These are phyloP conservation scores for Coniferiporia sulphurascens DNA, from an alignment of 1,284 basidiomycete genomes.

Conservation along the genomic window DNA sequence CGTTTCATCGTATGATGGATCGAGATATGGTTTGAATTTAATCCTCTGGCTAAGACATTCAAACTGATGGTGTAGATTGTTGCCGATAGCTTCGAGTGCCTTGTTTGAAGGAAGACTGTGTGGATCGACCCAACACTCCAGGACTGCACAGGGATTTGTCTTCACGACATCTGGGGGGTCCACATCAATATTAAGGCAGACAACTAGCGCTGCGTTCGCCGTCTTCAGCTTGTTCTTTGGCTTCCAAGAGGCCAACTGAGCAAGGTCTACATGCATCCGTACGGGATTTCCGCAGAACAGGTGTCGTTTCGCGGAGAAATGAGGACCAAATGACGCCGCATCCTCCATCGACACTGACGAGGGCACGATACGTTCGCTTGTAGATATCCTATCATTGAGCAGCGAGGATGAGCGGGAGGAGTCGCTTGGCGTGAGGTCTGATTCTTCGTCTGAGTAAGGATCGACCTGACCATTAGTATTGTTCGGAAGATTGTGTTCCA, in stretches of 20 bases:
- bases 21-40: conserved; percentile 87
- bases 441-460: conserved; percentile 11
- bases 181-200: conserved; percentile 96
- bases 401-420: conserved; percentile 5
- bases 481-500: background rate
- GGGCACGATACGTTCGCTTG: conserved; percentile 12
- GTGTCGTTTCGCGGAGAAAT: conserved; percentile 83
- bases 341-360: conserved; percentile 22
- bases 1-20: conserved; percentile 93
- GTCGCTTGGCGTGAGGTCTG: background rate
- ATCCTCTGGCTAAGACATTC: conserved; percentile 91
- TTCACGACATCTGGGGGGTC: conserved; percentile 98
- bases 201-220: conserved; percentile 86
- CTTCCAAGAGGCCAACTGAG: conserved; percentile 74
- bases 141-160: conserved; percentile 91
- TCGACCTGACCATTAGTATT: conserved; percentile 12
- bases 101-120: conserved; percentile 84
- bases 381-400: conserved; percentile 12
- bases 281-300: conserved; percentile 83
- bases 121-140: conserved; percentile 98
- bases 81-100: conserved; percentile 85
- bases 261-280: conserved; percentile 57
- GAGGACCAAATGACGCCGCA: conserved; percentile 22
- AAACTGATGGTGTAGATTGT: conserved; percentile 93
- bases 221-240: conserved; percentile 84